A percentile compares a stretch with the other conserved stretches of the same genome.
Conservation (phyloP, 2,329 filamentous ascomycete genomes). For the Phialophora macrospora region DNA sequence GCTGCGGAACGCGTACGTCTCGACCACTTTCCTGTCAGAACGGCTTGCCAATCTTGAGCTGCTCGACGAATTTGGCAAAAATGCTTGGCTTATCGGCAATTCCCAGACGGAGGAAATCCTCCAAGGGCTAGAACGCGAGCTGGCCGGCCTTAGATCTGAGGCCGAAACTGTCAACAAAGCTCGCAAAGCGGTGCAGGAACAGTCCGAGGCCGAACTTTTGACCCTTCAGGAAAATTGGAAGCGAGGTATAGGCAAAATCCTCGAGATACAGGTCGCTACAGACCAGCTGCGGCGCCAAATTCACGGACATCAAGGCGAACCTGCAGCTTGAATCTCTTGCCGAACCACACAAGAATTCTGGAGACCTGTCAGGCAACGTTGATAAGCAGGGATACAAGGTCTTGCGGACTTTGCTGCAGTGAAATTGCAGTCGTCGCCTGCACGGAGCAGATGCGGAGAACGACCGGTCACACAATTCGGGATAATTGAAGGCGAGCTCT, state of each 20-base stretch:
- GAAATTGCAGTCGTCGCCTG: constrained; percentile 9
- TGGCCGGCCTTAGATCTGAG: constrained; percentile 69
- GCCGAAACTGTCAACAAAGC: constrained; percentile 74
- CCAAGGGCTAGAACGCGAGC: constrained; percentile 71
- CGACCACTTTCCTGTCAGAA: constrained; percentile 62
- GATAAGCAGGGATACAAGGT: constrained; percentile 18
- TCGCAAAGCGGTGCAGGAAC: constrained; percentile 72
- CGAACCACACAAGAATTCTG: constrained; percentile 4
- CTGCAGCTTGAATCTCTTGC: constrained; percentile 15
- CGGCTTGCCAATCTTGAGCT: constrained; percentile 68
- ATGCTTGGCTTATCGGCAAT: constrained; percentile 89
- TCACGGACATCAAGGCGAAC: constrained; percentile 55
- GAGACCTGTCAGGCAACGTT: not conserved
- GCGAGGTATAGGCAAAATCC: constrained; percentile 73
- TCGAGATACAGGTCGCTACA: constrained; percentile 86
- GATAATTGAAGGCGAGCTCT: constrained; percentile 24
- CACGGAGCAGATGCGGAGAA: constrained; percentile 26
- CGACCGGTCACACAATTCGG: constrained; percentile 25
- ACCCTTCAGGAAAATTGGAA: constrained; percentile 79
- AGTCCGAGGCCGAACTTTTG: constrained; percentile 72
- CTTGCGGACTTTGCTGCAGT: constrained; percentile 6
- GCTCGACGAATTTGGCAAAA: constrained; percentile 82
- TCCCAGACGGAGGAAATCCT: constrained; percentile 76
- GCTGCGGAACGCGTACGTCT: constrained; percentile 62
- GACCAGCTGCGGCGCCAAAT: constrained; percentile 72